Base-by-base conservation (phyloP, 768 basidiomycete species). In the Lentinus tigrinus region DNA sequence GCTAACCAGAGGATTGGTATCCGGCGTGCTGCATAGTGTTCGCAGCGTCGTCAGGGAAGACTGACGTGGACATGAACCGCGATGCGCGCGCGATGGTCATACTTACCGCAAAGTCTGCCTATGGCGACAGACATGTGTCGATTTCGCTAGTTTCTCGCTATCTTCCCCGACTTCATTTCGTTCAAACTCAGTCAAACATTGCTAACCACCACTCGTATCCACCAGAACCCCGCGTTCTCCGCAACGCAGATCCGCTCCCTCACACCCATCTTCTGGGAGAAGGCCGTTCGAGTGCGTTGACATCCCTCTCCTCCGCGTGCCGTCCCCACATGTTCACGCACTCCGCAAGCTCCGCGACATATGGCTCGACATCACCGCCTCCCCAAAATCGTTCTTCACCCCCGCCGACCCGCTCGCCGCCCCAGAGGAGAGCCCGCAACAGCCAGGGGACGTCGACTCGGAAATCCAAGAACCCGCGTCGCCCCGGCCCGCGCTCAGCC, bases 181-280 rank as follows among this genome's bases (percentile, higher is more conserved):
- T n/a, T n/a, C n/a, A n/a, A n/a, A n/a, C n/a, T n/a, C n/a, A n/a
- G n/a, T n/a, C n/a, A n/a, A n/a, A n/a, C n/a, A n/a, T 10, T 5
- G 27, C 36, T 17, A 39, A 16, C 31, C 42, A 21, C 17, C 9
- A 23, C 28, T 42, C 13, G 14, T 52, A 13, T 23, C n/a, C 36
- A 2, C 26, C 60, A 83, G 80, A 74, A 71, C 16, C 80, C 83
- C 8, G 82, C 81, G 2, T 87, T 87, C 66, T 75, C 81, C 0
- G 68, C 78, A 11, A 58, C 74, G 1, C 76, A 81, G 54, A 76
- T 86, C 63, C 78, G 77, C 60, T 77, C 77, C 2, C 67, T 84
- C 16, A 72, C 74, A 0, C 85, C 84, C 4, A 77, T 88, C 13
- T 88, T 88, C 64, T 81, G 78, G 70, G 72, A 78, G 19, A 86